Conservation (phyloP, 495 filamentous ascomycete species). For the Immersiella caudata region DNA sequence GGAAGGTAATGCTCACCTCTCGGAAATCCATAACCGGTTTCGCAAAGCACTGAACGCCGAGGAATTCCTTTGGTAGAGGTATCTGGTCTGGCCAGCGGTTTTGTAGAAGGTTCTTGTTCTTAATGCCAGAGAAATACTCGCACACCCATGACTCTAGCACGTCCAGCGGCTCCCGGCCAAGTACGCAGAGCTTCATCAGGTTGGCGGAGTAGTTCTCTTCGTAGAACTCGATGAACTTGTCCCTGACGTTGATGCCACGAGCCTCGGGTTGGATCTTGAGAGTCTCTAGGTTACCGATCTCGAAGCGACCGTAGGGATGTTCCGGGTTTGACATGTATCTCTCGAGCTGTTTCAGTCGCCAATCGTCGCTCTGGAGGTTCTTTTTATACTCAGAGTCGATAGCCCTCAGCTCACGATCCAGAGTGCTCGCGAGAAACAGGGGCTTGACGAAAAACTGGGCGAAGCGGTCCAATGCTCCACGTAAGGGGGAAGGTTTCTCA, state of each 20-base stretch:
- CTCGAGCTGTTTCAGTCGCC: constrained; percentile 89
- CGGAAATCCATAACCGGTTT: constrained; percentile 96
- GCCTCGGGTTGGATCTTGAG: constrained; percentile 82
- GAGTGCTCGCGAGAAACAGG: constrained; percentile 83
- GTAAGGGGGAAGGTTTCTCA: constrained; percentile 68
- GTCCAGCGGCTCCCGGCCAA: constrained; percentile 86
- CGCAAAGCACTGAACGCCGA: constrained; percentile 83
- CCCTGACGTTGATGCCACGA: constrained; percentile 81
- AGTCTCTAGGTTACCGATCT: constrained; percentile 89
- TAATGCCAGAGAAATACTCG: constrained; percentile 80
- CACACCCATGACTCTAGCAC: constrained; percentile 84
- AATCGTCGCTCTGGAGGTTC: constrained; percentile 93
- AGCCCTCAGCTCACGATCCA: constrained; percentile 88
- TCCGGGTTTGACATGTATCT: constrained; percentile 87
- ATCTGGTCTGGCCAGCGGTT: constrained; percentile 79
- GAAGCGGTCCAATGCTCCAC: constrained; percentile 92
- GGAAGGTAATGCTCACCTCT: constrained; percentile 82
- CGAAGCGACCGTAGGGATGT: constrained; percentile 94
- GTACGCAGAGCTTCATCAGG: constrained; percentile 89
- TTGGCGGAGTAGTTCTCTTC: constrained; percentile 93
- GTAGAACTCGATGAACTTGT: constrained; percentile 95
- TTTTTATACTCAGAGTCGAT: constrained; percentile 99
- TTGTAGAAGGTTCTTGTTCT: constrained; percentile 80
- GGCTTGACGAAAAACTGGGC: constrained; percentile 96
- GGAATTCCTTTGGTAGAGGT: constrained; percentile 66